phyloP scores from a whole-genome alignment of 192 early-diverging fungal species.

The Coemansia erecta region DNA sequence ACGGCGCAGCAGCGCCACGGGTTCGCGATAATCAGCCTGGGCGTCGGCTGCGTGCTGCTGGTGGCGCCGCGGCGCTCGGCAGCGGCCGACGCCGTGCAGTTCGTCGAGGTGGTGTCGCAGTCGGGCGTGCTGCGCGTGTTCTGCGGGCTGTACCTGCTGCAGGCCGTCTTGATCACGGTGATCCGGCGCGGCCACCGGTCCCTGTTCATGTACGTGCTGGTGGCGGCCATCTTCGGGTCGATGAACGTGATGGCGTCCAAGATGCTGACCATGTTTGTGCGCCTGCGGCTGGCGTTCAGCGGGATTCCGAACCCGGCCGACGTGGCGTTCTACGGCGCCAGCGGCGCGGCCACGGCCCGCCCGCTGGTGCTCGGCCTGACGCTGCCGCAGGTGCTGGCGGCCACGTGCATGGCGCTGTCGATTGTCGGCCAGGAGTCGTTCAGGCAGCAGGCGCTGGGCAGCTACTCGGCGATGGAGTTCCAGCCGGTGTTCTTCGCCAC shows the following conservation, averaged over 20 bases:
- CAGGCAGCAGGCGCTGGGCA: slow-evolving; percentile 50
- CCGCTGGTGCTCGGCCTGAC: slow-evolving; percentile 18
- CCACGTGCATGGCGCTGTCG: slow-evolving; percentile 28
- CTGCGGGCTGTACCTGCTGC: slow-evolving; percentile 16
- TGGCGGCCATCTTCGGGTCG: slow-evolving; percentile 45
- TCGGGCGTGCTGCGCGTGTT: slow-evolving; percentile 39
- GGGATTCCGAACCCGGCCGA: slow-evolving; percentile 39
- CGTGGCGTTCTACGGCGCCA: slow-evolving; percentile 39
- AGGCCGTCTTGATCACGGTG: slow-evolving; percentile 23
- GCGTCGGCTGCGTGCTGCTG: slow-evolving; percentile 40
- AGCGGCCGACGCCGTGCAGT: slow-evolving; percentile 28
- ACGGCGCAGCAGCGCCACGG: slow-evolving; percentile 47
- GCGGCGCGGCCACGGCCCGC: slow-evolving; percentile 4
- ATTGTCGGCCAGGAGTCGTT: slow-evolving; percentile 52
- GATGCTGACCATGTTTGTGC: slow-evolving; percentile 45
- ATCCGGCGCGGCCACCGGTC: slow-evolving; percentile 27
- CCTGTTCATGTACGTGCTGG: slow-evolving; percentile 38
- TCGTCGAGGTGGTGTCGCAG: slow-evolving; percentile 30
- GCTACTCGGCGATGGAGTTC: slow-evolving; percentile 47
- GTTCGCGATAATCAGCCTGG: slow-evolving; percentile 37
- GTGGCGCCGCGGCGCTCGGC: slow-evolving; percentile 45
- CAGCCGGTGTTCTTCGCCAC: slow-evolving; percentile 56
- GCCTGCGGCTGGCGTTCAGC: slow-evolving; percentile 24
- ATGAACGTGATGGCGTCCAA: slow-evolving; percentile 54
- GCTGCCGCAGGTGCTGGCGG: slow-evolving; percentile 25